Percentiles rank a stretch among this genome's conserved stretches.
Evolutionary conservation across 2,329 filamentous ascomycete genomes (phyloP).

Genomic region (Ceratocystis lukuohia): DNA sequence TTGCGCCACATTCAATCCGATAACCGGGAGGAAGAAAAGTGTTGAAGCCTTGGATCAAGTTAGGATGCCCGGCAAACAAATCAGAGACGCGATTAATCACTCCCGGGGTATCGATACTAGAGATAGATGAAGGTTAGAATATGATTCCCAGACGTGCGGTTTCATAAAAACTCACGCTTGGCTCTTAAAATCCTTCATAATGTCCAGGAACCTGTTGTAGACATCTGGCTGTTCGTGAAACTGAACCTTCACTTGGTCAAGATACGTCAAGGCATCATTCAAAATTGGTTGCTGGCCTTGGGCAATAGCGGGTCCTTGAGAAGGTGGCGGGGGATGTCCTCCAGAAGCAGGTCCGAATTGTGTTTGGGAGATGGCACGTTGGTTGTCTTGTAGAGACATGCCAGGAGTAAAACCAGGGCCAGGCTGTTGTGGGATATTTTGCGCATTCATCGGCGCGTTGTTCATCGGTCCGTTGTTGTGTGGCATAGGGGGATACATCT

Average conservation of each 20-base stretch:
- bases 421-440: conserved; percentile 39
- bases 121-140: not conserved
- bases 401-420: conserved; percentile 3
- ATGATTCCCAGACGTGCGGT: not conserved
- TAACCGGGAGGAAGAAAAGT: conserved; percentile 94
- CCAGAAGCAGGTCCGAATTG: conserved; percentile 16
- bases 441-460: conserved; percentile 39
- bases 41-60: conserved; percentile 93
- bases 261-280: conserved; percentile 73
- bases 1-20: conserved; percentile 86
- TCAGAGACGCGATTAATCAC: conserved; percentile 95
- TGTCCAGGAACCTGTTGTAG: conserved; percentile 92
- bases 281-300: conserved; percentile 34
- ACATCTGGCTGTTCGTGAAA: conserved; percentile 95
- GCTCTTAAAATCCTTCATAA: conserved; percentile 99
- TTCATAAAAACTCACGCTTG: conserved; percentile 54
- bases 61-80: conserved; percentile 89
- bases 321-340: conserved; percentile 25
- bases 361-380: conserved; percentile 18
- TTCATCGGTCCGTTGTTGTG: conserved; percentile 38
- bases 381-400: conserved; percentile 31
- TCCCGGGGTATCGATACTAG: conserved; percentile 76
- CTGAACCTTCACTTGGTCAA: conserved; percentile 96
- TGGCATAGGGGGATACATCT: conserved; percentile 44
- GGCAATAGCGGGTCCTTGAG: conserved; percentile 29